Evolutionary conservation across 352 stramenopile genomes (phyloP).

Genomic region (Phytophthora pluvialis): DNA sequence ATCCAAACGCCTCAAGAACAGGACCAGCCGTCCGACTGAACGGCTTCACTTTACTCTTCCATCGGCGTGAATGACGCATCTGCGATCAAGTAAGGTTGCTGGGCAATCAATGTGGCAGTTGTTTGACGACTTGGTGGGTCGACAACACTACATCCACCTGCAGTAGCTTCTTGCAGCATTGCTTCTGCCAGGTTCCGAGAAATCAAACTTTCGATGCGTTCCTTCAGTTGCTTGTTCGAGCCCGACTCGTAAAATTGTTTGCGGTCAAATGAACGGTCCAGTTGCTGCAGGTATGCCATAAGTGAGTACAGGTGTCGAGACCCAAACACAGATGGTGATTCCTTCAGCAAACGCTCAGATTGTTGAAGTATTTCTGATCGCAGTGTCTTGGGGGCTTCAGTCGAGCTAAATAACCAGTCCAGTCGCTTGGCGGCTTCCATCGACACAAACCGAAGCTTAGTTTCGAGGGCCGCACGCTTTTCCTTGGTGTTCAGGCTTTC

Average conservation of each 20-base stretch:
- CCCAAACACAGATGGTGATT: constrained; percentile 56
- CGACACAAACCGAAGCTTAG: constrained; percentile 63
- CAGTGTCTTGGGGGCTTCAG: constrained; percentile 51
- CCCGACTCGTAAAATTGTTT: constrained; percentile 49
- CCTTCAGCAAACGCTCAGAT: constrained; percentile 56
- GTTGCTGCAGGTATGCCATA: constrained; percentile 64
- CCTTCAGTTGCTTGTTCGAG: constrained; percentile 57
- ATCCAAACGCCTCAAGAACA: constrained; percentile 6
- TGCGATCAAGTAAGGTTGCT: constrained; percentile 36
- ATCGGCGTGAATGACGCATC: constrained; percentile 44
- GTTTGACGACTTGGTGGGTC: constrained; percentile 10
- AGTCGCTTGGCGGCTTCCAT: constrained; percentile 70
- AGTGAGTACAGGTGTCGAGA: constrained; percentile 66
- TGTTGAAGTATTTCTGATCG: constrained; percentile 50
- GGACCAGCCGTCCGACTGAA: neutral
- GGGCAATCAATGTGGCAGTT: constrained; percentile 13
- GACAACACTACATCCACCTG: constrained; percentile 13
- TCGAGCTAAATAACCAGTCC: constrained; percentile 52
- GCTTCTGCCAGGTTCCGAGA: constrained; percentile 67
- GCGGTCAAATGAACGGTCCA: constrained; percentile 74
- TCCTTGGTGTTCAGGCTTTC: constrained; percentile 26
- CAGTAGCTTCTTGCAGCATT: constrained; percentile 52
- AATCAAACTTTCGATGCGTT: constrained; percentile 56
- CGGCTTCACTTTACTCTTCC: constrained; percentile 44
- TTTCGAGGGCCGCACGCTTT: constrained; percentile 38